Conservation (phyloP, 768 basidiomycete genomes). For the Lanmaoa pseudosensibilis region DNA sequence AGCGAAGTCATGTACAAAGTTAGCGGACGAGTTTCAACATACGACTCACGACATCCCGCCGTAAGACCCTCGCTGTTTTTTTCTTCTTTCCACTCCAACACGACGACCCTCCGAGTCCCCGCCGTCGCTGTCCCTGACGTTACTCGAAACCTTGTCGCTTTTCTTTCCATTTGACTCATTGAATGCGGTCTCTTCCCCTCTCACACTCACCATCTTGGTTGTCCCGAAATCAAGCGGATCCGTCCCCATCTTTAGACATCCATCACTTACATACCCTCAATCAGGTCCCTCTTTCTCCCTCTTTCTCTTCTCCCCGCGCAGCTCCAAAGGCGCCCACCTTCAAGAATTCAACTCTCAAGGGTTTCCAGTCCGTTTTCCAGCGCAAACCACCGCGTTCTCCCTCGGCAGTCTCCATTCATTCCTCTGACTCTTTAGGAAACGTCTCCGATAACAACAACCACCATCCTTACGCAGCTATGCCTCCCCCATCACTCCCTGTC, state of each 20-base stretch:
- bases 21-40: slow-evolving; percentile 3
- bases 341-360: slow-evolving; percentile 39
- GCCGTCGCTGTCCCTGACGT: background rate
- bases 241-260: slow-evolving; percentile 36
- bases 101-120: background rate
- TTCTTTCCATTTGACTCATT: background rate
- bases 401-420: slow-evolving; percentile 52
- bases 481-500: slow-evolving; percentile 67
- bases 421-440: slow-evolving; percentile 43
- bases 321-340: slow-evolving; percentile 26
- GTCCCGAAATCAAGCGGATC: slow-evolving; percentile 37
- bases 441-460: slow-evolving; percentile 33
- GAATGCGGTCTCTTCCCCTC: slow-evolving; percentile 38
- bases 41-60: background rate
- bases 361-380: slow-evolving; percentile 54
- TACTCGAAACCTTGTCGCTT: background rate
- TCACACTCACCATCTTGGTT: slow-evolving; percentile 37
- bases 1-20: slow-evolving; percentile 1
- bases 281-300: slow-evolving; percentile 43
- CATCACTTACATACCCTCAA: slow-evolving; percentile 17
- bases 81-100: background rate
- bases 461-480: slow-evolving; percentile 63
- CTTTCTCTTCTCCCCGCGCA: slow-evolving; percentile 41
- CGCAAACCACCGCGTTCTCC: slow-evolving; percentile 44
- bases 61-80: background rate